phyloP scores from a whole-genome alignment of 805 yeast genomes.

The Debaryomyces hansenii region DNA sequence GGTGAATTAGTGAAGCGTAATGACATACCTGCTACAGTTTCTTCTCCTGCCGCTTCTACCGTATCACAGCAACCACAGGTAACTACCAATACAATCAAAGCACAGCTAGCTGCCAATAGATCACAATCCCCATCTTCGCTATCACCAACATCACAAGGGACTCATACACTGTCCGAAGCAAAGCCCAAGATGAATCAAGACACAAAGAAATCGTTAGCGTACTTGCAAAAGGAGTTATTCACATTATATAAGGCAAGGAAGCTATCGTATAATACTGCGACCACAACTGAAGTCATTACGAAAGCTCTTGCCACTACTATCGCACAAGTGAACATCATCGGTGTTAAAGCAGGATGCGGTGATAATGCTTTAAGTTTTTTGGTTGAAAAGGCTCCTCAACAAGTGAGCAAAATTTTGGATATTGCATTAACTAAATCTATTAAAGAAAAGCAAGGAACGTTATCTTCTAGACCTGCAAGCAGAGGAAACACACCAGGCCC shows the following conservation, averaged over 20 bases:
- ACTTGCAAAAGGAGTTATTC: conserved; percentile 83
- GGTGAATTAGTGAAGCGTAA: conserved; percentile 7
- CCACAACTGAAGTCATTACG: conserved; percentile 81
- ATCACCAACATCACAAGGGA: conserved; percentile 15
- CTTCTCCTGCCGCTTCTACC: conserved; percentile 5
- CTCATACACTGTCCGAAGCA: conserved; percentile 8
- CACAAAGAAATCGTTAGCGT: conserved; percentile 72
- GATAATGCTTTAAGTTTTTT: conserved; percentile 76
- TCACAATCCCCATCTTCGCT: conserved; percentile 21
- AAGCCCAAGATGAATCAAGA: conserved; percentile 46
- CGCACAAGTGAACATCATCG: conserved; percentile 85
- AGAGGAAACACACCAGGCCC: conserved; percentile 22
- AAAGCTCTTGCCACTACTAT: conserved; percentile 92
- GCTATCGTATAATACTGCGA: conserved; percentile 68
- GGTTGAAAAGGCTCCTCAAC: conserved; percentile 80
- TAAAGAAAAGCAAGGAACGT: conserved; percentile 35
- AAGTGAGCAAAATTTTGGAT: conserved; percentile 73
- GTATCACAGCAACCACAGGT: not conserved
- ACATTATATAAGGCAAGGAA: conserved; percentile 75
- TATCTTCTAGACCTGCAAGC: conserved; percentile 19
- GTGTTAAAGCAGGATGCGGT: conserved; percentile 77
- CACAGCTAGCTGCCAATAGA: conserved; percentile 48
- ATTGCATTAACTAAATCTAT: conserved; percentile 82
- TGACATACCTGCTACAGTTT: conserved; percentile 8
- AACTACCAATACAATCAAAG: conserved; percentile 33